Percentiles rank a stretch among this genome's conserved stretches.
phyloP scores from a whole-genome alignment of 805 yeast species.

The Torulaspora gathmanii region DNA sequence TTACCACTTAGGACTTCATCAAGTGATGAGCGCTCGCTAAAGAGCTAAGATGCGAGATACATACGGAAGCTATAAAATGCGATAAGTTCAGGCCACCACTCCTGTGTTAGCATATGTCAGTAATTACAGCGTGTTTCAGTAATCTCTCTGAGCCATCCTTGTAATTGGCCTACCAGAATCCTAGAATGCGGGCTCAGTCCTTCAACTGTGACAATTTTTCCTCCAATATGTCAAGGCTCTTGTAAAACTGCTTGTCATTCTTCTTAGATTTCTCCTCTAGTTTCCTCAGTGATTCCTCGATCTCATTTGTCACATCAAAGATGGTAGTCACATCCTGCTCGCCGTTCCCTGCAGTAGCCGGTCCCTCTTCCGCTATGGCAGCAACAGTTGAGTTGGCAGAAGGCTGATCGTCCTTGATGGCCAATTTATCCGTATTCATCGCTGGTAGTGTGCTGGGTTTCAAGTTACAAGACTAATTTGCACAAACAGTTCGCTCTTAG shows the following conservation, averaged over 20 bases:
- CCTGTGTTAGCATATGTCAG: background rate
- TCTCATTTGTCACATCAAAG: constrained; percentile 29
- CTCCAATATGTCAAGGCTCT: constrained; percentile 21
- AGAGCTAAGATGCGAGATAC: background rate
- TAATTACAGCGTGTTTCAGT: background rate
- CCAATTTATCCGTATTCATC: constrained; percentile 12
- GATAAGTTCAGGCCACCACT: background rate
- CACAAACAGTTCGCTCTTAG: background rate
- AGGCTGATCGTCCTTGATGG: constrained; percentile 8
- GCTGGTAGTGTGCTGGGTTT: background rate
- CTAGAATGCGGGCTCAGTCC: background rate
- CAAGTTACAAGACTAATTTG: background rate
- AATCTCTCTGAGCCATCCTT: no score
- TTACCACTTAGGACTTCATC: background rate
- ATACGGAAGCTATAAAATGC: background rate
- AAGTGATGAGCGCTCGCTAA: background rate
- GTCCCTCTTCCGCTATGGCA: constrained; percentile 1
- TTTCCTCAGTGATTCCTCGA: constrained; percentile 25
- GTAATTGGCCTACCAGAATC: background rate
- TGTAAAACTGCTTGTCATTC: constrained; percentile 24
- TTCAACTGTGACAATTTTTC: constrained; percentile 18
- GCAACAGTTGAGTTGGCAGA: constrained; percentile 9
- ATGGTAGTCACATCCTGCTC: constrained; percentile 19
- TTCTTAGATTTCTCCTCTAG: constrained; percentile 16
- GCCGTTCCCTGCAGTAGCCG: background rate